Base-by-base conservation (phyloP, 495 filamentous ascomycete species). In the Neurospora discreta region DNA sequence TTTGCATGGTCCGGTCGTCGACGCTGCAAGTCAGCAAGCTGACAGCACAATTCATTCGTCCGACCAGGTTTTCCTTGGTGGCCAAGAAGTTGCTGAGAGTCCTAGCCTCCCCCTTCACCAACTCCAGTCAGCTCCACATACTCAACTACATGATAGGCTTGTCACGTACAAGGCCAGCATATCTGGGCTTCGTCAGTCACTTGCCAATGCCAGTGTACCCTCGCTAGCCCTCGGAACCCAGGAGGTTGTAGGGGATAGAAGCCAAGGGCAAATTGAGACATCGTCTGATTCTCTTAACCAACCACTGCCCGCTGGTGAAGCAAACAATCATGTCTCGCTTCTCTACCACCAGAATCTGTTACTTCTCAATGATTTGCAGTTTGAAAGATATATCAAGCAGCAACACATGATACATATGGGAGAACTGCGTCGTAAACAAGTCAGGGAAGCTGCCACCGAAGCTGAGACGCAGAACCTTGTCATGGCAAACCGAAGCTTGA, bases 391-490 rank as follows among this genome's bases (percentile, higher is more conserved):
- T 76, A 84, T 92, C 70, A 92, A 92, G 75, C 87, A 90, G 71
- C 91, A 93, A 75, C 90, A 93, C 78, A 84, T 92, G 70, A 85
- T 87, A 4, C 90, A 92, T 74, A 92, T 93, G 76, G 90, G 91
- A 5, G 90, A 89, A 74, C 79, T 93, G 20, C 87, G 89, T 71
- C 83, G 90, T 38, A 86, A 88, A 69, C 88, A 92, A 71, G 87
- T 93, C 43, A 83, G 85, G 71, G 89, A 92, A 73, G 88, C 89
- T 15, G 88, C 90, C 0, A 87, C 85, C 1, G 91, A 92, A 78
- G 90, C 91, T 16, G 90, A 93, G 76, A 92, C 89, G 36, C 90
- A 92, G 76, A 92, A 92, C 52, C 81, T 93, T 0, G 84, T 92
- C 68, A 90, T 90, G 77, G 87, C 86, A 23, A 92, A 92, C 76